Evolutionary conservation across 345 rosid genomes (phyloP), one percentile per base, ranked within the genome.

Genomic region (Citropsis articulata): DNA sequence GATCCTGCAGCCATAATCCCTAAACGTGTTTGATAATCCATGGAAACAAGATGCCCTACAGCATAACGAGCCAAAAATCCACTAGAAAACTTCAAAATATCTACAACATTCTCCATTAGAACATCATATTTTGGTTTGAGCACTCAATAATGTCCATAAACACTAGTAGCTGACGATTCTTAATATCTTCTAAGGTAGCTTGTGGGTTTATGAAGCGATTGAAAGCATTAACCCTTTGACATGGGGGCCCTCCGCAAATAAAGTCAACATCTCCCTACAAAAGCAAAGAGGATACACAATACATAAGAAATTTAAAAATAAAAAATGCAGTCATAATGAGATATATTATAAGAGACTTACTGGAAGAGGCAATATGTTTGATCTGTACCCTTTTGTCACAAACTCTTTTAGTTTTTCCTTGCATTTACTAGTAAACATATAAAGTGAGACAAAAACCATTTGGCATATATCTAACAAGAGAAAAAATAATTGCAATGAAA

Each of bases 21-120:
- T 36, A 89, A 21, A 27, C 91, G 31, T 4, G 87, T 73, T 63
- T 89, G 91, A 69, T 85, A 89, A 33, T 84, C 78, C 89, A 87
- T 81, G 2, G 83, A 63, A 53, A 87, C 86, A 13, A 89, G 85
- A 8, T 87, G 81, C 14, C 87, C 88, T 6, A 85, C 64, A 9
- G 89, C 92, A 74, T 74, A 83, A 22, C 90, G 87, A 5, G 75
- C 87, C 10, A 83, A 61, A 61, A 66, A 78, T 8, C 89, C 90
- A 1, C 76, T 30, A 1, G 87, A 83, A 69, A 89, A 89, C 76
- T 36, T 87, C 13, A 87, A 56, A 24, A 89, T 80, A 33, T 87
- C 90, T 0, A 89, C 88, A 1, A 87, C 92, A 55, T 89, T 89
- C 66, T 89, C 92, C 92, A 87, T 89, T 14, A 89, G 83, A 9